phyloP scores from a whole-genome alignment of 1,284 basidiomycete genomes.

The Ustilago bromivora region DNA sequence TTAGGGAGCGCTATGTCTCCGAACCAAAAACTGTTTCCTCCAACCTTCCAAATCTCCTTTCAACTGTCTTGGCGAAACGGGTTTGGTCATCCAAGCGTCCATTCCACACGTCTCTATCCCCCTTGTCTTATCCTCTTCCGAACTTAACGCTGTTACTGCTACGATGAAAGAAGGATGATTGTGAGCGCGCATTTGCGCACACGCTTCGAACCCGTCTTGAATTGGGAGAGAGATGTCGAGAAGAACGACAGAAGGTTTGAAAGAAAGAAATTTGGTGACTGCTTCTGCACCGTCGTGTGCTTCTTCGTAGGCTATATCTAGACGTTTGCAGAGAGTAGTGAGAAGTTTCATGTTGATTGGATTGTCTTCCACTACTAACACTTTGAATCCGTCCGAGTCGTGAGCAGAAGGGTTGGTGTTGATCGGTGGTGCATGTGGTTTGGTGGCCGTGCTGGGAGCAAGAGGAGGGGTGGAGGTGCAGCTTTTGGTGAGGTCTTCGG shows the following conservation, averaged over 20 bases:
- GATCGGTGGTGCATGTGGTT: slow-evolving; percentile 11
- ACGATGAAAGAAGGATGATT: slow-evolving; percentile 46
- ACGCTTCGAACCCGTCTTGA: slow-evolving; percentile 59
- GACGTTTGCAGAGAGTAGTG: slow-evolving; percentile 47
- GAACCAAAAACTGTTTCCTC: slow-evolving; percentile 16
- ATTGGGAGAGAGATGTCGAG: slow-evolving; percentile 62
- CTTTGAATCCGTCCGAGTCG: slow-evolving; percentile 44
- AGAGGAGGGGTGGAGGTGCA: not conserved
- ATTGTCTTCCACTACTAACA: slow-evolving; percentile 63
- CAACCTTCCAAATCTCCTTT: slow-evolving; percentile 34
- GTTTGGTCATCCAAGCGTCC: slow-evolving; percentile 63
- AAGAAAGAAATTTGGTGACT: slow-evolving; percentile 47
- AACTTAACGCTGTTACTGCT: slow-evolving; percentile 60
- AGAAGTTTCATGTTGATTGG: slow-evolving; percentile 61
- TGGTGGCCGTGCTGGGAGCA: not conserved
- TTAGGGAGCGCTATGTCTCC: not conserved
- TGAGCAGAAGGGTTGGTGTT: slow-evolving; percentile 5
- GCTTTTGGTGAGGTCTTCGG: not conserved
- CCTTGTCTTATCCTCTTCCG: slow-evolving; percentile 50
- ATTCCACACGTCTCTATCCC: slow-evolving; percentile 56
- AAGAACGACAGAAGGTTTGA: slow-evolving; percentile 54
- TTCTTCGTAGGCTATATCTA: slow-evolving; percentile 46
- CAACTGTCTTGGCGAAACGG: slow-evolving; percentile 39
- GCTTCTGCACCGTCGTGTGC: slow-evolving; percentile 60
- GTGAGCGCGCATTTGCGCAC: slow-evolving; percentile 54